Conservation (phyloP, 768 basidiomycete species). For the Auriscalpium vulgare region DNA sequence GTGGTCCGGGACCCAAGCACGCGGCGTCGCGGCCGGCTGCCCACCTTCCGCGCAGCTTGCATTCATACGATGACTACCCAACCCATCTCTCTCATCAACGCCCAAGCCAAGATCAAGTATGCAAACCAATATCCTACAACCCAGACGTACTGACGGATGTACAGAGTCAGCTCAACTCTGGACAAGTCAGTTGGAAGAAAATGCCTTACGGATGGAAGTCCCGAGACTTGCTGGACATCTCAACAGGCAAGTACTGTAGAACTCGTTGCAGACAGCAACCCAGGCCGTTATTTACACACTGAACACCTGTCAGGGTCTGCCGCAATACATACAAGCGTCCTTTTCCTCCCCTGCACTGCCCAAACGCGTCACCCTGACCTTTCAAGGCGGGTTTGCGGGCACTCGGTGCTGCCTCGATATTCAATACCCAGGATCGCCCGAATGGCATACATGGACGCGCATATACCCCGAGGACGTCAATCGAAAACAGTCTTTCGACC, state of each 20-base stretch:
- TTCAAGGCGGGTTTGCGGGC: constrained; percentile 84
- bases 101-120: no score
- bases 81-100: no score
- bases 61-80: no score
- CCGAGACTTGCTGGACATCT: constrained; percentile 83
- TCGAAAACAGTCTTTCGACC: constrained; percentile 57
- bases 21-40: no score
- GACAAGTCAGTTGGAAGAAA: constrained; percentile 70
- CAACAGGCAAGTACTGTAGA: constrained; percentile 44
- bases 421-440: constrained; percentile 40
- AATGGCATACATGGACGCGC: constrained; percentile 35
- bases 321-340: constrained; percentile 61
- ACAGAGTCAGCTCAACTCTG: constrained; percentile 72
- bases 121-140: no score
- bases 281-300: neutral
- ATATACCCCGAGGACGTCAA: constrained; percentile 81
- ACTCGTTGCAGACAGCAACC: neutral
- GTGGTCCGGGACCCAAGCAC: no score
- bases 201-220: constrained; percentile 56
- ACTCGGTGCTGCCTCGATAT: constrained; percentile 63
- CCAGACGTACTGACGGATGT: no score
- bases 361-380: constrained; percentile 51
- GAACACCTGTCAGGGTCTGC: constrained; percentile 47
- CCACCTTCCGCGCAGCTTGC: no score
- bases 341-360: constrained; percentile 50